These are phyloP conservation scores for Dianthus caryophyllus DNA, from an alignment of 148 eudicot species.

Conservation along the genomic window DNA sequence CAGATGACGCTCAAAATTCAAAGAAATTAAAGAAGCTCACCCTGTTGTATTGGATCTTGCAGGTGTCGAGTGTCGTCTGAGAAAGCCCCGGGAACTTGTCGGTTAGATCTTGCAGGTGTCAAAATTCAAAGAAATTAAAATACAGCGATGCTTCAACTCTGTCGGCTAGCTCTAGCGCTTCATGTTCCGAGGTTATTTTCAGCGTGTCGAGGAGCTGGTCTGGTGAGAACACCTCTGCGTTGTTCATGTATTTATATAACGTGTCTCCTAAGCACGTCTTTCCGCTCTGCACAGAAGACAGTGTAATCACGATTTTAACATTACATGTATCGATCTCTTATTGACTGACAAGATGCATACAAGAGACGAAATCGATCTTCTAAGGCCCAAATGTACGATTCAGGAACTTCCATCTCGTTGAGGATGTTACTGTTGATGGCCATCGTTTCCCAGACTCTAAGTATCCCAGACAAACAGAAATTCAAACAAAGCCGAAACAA, in stretches of 20 bases:
- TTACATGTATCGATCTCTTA: too few species aligned
- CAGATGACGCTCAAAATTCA: too few species aligned
- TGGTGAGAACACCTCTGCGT: conserved; percentile 61
- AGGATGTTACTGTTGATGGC: conserved; percentile 72
- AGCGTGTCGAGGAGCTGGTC: conserved; percentile 64
- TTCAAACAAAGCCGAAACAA: too few species aligned
- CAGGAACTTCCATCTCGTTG: conserved; percentile 87
- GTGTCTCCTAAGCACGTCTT: conserved; percentile 76
- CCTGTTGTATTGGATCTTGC: conserved; percentile 87
- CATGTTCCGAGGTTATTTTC: conserved; percentile 73
- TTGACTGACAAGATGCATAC: too few species aligned
- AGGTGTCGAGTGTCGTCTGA: conserved; percentile 84
- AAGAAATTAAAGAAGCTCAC: conserved; percentile 30
- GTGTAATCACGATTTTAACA: not conserved
- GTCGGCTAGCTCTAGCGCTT: conserved; percentile 92
- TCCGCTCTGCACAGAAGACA: conserved; percentile 52
- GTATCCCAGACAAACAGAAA: too few species aligned
- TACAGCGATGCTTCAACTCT: conserved; percentile 79
- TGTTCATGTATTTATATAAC: conserved; percentile 65
- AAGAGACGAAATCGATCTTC: conserved; percentile 44
- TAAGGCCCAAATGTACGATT: conserved; percentile 76
- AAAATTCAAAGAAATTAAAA: too few species aligned
- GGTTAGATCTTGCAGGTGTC: too few species aligned
- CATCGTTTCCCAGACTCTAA: too few species aligned
- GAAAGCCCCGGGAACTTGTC: conserved; percentile 85